Base-by-base conservation (phyloP, 371 early-diverging fungal genomes). In the Mucor sp. region DNA sequence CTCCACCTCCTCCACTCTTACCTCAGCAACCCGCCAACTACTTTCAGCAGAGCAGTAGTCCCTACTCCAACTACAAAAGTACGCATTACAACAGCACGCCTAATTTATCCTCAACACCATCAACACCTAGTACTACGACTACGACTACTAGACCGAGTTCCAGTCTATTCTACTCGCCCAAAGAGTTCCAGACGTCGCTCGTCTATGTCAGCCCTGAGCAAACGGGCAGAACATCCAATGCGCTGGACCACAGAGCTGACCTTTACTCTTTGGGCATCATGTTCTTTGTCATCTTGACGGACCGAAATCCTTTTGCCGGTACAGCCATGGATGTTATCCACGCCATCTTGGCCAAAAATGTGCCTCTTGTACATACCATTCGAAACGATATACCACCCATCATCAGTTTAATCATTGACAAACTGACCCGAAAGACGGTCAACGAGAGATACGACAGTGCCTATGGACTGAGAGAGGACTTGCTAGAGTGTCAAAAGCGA, bases 381-480 rank as follows among this genome's bases (percentile, higher is more conserved):
- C 69, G 87, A 41, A 71, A 76, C 11, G 87, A 85, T 48, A 74
- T 87, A 28, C 87, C 87, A 15, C 78, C 81, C 0, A 66, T 85
- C 9, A 76, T 87, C 19, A 83, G 83, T 50, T 64, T 66, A 7
- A 85, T 87, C n/a, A 80, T 87, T 39, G 80, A 84, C 62, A 85
- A 85, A 72, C 71, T 87, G 68, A 87, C 87, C 0, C 74, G 79
- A 63, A 87, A 87, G 85, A 79, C 83, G 63, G 86, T 86, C 17
- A 83, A 82, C 60, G 82, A 81, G 59, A 72, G 87, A 39, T 87
- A 87, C 57, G 80, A 79, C 43, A 87, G 82, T 55, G 85, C 84
- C 4, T 82, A 80, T 59, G 87, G 87, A 0, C 68, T 87, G 56
- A 76, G 79, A 39, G 81, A 85, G 44, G 87, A 87, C 66, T 75